These are phyloP conservation scores for Aureobasidium lini DNA, from an alignment of 2,329 filamentous ascomycete genomes.

Conservation along the genomic window DNA sequence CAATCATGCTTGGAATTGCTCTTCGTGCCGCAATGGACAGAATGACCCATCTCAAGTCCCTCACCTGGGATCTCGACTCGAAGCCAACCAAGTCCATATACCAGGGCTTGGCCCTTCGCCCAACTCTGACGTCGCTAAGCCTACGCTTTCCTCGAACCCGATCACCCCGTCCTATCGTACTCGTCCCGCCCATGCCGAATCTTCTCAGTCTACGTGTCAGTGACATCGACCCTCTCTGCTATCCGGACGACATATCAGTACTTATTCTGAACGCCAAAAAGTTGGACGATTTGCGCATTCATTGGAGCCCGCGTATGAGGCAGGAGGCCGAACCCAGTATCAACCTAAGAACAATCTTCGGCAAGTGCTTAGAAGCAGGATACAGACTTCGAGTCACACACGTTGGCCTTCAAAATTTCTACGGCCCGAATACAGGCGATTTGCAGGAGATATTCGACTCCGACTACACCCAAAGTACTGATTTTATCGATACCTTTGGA, in stretches of 20 bases:
- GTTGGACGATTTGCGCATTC: constrained; percentile 48
- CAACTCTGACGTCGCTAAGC: constrained; percentile 46
- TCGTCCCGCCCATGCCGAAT: constrained; percentile 51
- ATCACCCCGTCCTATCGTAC: constrained; percentile 48
- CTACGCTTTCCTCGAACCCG: constrained; percentile 50
- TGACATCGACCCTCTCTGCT: constrained; percentile 57
- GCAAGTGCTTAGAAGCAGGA: constrained; percentile 43
- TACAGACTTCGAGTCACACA: constrained; percentile 42
- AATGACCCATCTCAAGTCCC: constrained; percentile 48
- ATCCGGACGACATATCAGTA: constrained; percentile 54
- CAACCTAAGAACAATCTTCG: constrained; percentile 48
- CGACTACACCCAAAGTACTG: constrained; percentile 39
- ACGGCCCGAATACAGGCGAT: constrained; percentile 44
- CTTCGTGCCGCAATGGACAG: constrained; percentile 52
- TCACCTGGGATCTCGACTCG: constrained; percentile 55
- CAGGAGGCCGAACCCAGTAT: constrained; percentile 51
- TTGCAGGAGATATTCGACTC: constrained; percentile 39
- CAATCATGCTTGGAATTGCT: constrained; percentile 56
- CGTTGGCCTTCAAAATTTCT: constrained; percentile 51
- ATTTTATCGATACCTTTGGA: constrained; percentile 46
- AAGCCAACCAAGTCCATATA: constrained; percentile 54
- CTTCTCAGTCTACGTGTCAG: constrained; percentile 47
- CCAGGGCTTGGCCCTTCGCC: constrained; percentile 44
- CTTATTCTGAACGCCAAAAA: constrained; percentile 48
- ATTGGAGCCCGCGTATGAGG: constrained; percentile 57